Percentiles rank a stretch among this genome's conserved stretches.
Conservation (phyloP, 192 early-diverging fungal species). For the Fimicolochytrium jonesii region DNA sequence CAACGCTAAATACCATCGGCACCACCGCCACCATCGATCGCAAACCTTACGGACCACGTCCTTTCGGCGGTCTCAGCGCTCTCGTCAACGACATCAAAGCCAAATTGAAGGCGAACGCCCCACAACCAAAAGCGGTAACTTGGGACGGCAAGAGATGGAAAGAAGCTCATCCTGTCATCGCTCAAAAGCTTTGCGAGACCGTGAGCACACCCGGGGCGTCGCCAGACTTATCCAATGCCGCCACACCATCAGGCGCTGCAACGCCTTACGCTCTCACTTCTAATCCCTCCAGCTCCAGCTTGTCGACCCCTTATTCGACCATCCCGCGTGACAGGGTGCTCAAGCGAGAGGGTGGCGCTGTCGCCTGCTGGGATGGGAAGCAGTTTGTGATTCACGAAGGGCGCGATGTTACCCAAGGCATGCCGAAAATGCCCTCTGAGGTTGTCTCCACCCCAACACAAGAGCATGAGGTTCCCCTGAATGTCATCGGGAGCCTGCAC, state of each 20-base stretch:
- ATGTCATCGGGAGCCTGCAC: too few species aligned
- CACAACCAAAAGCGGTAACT: slow-evolving; percentile 5
- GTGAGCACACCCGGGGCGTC: too few species aligned
- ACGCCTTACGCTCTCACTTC: too few species aligned
- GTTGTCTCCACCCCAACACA: too few species aligned
- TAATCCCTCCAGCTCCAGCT: too few species aligned
- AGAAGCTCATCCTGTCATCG: slow-evolving; percentile 17
- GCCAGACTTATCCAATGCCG: too few species aligned
- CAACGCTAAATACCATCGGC: neutral
- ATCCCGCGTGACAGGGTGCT: neutral
- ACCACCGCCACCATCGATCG: neutral
- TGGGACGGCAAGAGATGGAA: slow-evolving; percentile 16
- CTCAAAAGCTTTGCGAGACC: slow-evolving; percentile 7
- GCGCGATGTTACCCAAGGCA: neutral
- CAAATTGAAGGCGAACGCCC: too few species aligned
- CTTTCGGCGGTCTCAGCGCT: slow-evolving; percentile 14
- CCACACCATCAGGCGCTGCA: too few species aligned
- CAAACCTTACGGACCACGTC: slow-evolving; percentile 12
- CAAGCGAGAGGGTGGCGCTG: slow-evolving; percentile 15
- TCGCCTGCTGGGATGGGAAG: slow-evolving; percentile 9
- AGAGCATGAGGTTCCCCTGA: too few species aligned
- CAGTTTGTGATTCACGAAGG: slow-evolving; percentile 13
- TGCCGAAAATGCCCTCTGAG: too few species aligned
- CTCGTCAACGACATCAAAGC: neutral
- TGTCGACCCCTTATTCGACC: too few species aligned